Evolutionary conservation across 1,284 basidiomycete species (phyloP).

Genomic region (Trichosporon sp.): DNA sequence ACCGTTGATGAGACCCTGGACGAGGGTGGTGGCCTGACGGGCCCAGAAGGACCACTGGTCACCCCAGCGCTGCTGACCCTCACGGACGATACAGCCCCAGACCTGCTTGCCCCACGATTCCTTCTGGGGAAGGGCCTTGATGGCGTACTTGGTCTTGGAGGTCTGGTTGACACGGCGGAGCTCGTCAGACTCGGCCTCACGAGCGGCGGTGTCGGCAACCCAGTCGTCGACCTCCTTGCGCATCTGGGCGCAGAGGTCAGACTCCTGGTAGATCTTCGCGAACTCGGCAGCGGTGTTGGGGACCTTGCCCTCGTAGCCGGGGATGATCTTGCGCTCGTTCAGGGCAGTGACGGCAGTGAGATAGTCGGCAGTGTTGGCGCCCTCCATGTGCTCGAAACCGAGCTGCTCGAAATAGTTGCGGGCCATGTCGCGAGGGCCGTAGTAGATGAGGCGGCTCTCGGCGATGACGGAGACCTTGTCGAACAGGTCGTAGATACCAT

Average conservation of each 20-base stretch:
- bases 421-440: conserved; percentile 71
- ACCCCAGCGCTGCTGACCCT: conserved; percentile 53
- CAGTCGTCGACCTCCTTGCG: conserved; percentile 44
- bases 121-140: conserved; percentile 36
- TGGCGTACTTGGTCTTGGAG: conserved; percentile 37
- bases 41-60: conserved; percentile 42
- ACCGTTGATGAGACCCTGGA: conserved; percentile 61
- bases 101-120: conserved; percentile 47
- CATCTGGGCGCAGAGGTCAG: conserved; percentile 42
- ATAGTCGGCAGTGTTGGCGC: conserved; percentile 64
- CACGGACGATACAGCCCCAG: conserved; percentile 43
- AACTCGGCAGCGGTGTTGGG: conserved; percentile 67
- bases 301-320: conserved; percentile 59
- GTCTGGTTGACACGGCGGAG: conserved; percentile 32
- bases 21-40: conserved; percentile 44
- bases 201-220: conserved; percentile 33
- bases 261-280: conserved; percentile 40
- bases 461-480: conserved; percentile 67
- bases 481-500: conserved; percentile 62
- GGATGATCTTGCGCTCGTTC: conserved; percentile 62
- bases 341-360: conserved; percentile 63
- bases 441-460: conserved; percentile 78
- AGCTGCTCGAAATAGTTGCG: conserved; percentile 75
- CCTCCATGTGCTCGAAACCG: conserved; percentile 65
- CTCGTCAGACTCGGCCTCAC: conserved; percentile 33